Percentiles rank a stretch among this genome's conserved stretches.
Conservation (phyloP, 2,329 filamentous ascomycete genomes). For the Myriangium duriaei region DNA sequence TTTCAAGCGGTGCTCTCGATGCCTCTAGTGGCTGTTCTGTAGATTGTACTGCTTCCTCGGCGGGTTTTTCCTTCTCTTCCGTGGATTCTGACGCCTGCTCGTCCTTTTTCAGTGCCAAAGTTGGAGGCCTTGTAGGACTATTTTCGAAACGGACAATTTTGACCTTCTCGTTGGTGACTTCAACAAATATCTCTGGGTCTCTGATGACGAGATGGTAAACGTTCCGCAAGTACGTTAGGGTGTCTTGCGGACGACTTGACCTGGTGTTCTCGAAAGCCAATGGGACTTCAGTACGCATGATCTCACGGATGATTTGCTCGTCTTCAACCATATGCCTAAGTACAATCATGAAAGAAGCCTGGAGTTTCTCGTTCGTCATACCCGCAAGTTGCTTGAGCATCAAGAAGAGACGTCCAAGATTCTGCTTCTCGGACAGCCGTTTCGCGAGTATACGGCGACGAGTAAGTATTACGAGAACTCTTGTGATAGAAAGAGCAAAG, state of each 20-base stretch:
- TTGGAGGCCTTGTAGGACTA: constrained; percentile 38
- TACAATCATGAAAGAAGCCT: constrained; percentile 67
- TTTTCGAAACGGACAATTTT: constrained; percentile 55
- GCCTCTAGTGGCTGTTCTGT: constrained; percentile 19
- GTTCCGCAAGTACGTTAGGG: constrained; percentile 59
- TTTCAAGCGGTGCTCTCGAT: constrained; percentile 31
- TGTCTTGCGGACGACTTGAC: constrained; percentile 46
- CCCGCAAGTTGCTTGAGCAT: constrained; percentile 90
- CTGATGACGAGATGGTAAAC: constrained; percentile 71
- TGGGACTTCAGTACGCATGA: constrained; percentile 83
- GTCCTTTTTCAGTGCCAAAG: constrained; percentile 40
- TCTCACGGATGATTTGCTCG: constrained; percentile 75
- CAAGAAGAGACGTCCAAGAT: constrained; percentile 79
- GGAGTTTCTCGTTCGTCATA: constrained; percentile 61
- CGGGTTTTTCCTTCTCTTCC: constrained; percentile 10
- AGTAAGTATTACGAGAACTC: constrained; percentile 79
- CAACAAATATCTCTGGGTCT: constrained; percentile 72
- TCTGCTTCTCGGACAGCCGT: constrained; percentile 71
- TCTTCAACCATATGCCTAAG: constrained; percentile 91
- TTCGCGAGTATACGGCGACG: constrained; percentile 63
- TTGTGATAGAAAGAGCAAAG: constrained; percentile 68
- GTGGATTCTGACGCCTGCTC: constrained; percentile 16
- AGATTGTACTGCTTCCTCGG: constrained; percentile 1
- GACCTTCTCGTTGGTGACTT: constrained; percentile 74
- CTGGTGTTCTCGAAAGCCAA: constrained; percentile 51